A percentile compares a stretch with the other conserved stretches of the same genome.
Conservation (phyloP, 2,329 filamentous ascomycete genomes). For the Neofusicoccum cordaticola region DNA sequence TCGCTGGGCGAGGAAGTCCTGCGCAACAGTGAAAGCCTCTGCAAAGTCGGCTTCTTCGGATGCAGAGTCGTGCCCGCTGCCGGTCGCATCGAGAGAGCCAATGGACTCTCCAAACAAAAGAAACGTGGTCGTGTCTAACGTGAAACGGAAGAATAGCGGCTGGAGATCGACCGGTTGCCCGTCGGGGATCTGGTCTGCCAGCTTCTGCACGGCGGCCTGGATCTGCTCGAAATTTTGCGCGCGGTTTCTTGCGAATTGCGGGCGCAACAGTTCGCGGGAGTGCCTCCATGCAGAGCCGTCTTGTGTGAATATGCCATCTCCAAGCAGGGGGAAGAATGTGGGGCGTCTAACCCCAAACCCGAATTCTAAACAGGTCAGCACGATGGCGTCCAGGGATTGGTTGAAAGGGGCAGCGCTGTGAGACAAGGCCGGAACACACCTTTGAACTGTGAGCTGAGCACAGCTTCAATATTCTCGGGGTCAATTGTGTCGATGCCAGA, state of each 20-base stretch:
- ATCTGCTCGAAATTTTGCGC: neutral
- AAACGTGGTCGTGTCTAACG: constrained; percentile 66
- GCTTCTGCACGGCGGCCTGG: constrained; percentile 22
- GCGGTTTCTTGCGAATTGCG: neutral
- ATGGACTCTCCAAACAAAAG: constrained; percentile 61
- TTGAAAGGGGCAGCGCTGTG: too few species aligned
- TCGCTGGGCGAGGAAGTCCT: constrained; percentile 30
- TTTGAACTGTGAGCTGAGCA: constrained; percentile 25
- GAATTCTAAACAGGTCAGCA: neutral
- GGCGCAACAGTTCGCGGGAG: neutral
- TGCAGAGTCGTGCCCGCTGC: neutral
- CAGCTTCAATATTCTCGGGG: constrained; percentile 23
- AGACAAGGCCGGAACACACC: constrained; percentile 13
- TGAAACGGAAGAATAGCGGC: constrained; percentile 63
- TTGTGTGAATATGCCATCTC: constrained; percentile 19
- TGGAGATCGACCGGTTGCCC: constrained; percentile 52
- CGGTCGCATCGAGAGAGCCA: constrained; percentile 18
- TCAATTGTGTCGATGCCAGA: constrained; percentile 26
- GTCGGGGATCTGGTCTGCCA: neutral
- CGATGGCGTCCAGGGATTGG: too few species aligned
- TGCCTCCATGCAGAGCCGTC: neutral
- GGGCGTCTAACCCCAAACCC: neutral
- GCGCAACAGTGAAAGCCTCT: constrained; percentile 25
- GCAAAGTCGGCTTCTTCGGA: constrained; percentile 25
- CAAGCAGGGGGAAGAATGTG: constrained; percentile 17